These are phyloP conservation scores for Candida sanyaensis DNA, from an alignment of 1,139 yeast genomes.

Conservation along the genomic window DNA sequence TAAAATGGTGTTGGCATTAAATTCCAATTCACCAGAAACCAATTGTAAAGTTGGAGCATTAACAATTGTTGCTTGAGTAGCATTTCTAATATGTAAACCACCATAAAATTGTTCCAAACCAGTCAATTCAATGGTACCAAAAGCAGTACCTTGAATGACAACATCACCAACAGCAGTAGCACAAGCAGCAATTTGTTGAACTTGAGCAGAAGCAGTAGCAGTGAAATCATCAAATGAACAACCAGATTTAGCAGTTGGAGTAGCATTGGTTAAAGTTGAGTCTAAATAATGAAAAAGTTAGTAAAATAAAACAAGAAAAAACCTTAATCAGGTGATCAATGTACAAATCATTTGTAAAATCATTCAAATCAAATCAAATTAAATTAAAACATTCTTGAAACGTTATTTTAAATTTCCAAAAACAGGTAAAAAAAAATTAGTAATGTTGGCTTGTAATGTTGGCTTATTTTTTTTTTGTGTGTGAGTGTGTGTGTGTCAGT, in stretches of 20 bases:
- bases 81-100: constrained; percentile 64
- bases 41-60: constrained; percentile 77
- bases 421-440: no score
- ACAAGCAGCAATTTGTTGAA: constrained; percentile 75
- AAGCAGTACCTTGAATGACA: constrained; percentile 58
- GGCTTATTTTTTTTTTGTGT: no score
- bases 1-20: constrained; percentile 69
- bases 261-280: constrained; percentile 52
- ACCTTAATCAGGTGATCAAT: no score
- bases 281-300: constrained; percentile 22
- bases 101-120: constrained; percentile 73
- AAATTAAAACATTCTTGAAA: no score
- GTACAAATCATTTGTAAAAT: no score
- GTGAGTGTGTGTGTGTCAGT: no score
- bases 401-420: no score
- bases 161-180: constrained; percentile 79
- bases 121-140: constrained; percentile 58
- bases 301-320: neutral
- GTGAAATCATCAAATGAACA: constrained; percentile 60
- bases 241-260: constrained; percentile 53
- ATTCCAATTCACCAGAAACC: constrained; percentile 68
- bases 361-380: no score
- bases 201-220: constrained; percentile 76
- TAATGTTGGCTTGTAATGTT: no score
- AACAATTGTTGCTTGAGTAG: constrained; percentile 61